Evolutionary conservation across 495 filamentous ascomycete species (phyloP).

Genomic region (Chaetomium cochliodes): DNA sequence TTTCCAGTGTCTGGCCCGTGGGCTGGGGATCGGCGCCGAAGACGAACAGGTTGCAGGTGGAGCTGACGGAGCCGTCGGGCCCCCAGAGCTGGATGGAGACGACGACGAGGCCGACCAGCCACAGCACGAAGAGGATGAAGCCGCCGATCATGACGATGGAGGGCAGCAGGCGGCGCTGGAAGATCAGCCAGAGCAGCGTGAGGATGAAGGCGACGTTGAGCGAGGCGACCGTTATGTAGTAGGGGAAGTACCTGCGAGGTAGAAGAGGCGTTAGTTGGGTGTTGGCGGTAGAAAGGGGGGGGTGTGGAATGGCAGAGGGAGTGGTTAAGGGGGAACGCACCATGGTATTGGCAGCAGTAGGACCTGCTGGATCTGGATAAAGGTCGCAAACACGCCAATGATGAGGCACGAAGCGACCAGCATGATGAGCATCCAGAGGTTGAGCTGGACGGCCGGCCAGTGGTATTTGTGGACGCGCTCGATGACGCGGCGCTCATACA

Average conservation of each 20-base stretch:
- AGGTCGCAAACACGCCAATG: slow-evolving; percentile 82
- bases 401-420: slow-evolving; percentile 73
- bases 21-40: slow-evolving; percentile 47
- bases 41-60: slow-evolving; percentile 76
- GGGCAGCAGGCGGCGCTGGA: slow-evolving; percentile 77
- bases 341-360: slow-evolving; percentile 75
- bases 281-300: not conserved
- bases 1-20: slow-evolving; percentile 63
- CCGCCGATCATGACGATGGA: slow-evolving; percentile 84
- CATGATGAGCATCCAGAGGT: slow-evolving; percentile 89
- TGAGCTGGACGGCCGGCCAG: slow-evolving; percentile 92
- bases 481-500: slow-evolving; percentile 44
- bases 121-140: slow-evolving; percentile 93
- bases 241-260: slow-evolving; percentile 80
- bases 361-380: slow-evolving; percentile 74
- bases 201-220: slow-evolving; percentile 74
- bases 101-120: slow-evolving; percentile 88
- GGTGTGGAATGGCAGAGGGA: not conserved
- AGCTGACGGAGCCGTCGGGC: slow-evolving; percentile 67
- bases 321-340: slow-evolving; percentile 55
- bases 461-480: slow-evolving; percentile 68
- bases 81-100: slow-evolving; percentile 87
- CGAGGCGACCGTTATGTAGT: slow-evolving; percentile 71
- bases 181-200: slow-evolving; percentile 68
- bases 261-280: slow-evolving; percentile 6